These are phyloP conservation scores for Mortierella sp. DNA, from an alignment of 371 early-diverging fungal genomes.

Conservation along the genomic window DNA sequence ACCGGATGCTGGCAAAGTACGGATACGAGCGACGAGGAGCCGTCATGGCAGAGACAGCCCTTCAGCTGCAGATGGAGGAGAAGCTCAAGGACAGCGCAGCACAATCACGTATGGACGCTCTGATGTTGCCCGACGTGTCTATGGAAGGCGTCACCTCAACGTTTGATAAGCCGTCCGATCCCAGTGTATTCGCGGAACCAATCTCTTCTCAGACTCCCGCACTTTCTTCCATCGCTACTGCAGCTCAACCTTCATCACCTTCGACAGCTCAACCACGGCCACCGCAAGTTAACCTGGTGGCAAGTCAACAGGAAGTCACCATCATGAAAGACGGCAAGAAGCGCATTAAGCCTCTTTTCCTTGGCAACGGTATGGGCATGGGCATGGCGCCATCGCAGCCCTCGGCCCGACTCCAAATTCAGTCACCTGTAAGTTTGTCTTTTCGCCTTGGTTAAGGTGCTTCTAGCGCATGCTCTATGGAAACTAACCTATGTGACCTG, in stretches of 20 bases:
- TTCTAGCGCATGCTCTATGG: neutral
- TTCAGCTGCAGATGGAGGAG: slow-evolving; percentile 80
- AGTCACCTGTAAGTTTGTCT: slow-evolving; percentile 16
- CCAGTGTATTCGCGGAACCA: slow-evolving; percentile 60
- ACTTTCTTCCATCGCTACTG: slow-evolving; percentile 3
- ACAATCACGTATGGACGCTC: slow-evolving; percentile 48
- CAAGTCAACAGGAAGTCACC: slow-evolving; percentile 72
- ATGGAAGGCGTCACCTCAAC: slow-evolving; percentile 55
- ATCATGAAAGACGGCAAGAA: slow-evolving; percentile 84
- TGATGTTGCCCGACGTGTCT: slow-evolving; percentile 44
- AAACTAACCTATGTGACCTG: neutral
- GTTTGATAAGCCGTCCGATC: slow-evolving; percentile 47
- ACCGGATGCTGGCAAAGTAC: slow-evolving; percentile 73
- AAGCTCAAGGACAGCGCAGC: slow-evolving; percentile 49
- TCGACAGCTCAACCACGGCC: slow-evolving; percentile 26
- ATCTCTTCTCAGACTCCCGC: slow-evolving; percentile 8
- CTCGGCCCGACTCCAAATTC: neutral
- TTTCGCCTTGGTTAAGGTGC: neutral
- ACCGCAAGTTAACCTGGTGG: slow-evolving; percentile 42
- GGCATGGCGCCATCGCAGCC: slow-evolving; percentile 20
- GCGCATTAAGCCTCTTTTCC: slow-evolving; percentile 81
- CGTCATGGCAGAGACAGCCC: slow-evolving; percentile 71
- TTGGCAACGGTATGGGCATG: slow-evolving; percentile 62
- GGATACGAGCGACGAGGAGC: slow-evolving; percentile 77
- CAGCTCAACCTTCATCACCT: slow-evolving; percentile 13